These are phyloP conservation scores for Fusarium scirpi DNA, from an alignment of 2,329 filamentous ascomycete genomes.

Conservation along the genomic window DNA sequence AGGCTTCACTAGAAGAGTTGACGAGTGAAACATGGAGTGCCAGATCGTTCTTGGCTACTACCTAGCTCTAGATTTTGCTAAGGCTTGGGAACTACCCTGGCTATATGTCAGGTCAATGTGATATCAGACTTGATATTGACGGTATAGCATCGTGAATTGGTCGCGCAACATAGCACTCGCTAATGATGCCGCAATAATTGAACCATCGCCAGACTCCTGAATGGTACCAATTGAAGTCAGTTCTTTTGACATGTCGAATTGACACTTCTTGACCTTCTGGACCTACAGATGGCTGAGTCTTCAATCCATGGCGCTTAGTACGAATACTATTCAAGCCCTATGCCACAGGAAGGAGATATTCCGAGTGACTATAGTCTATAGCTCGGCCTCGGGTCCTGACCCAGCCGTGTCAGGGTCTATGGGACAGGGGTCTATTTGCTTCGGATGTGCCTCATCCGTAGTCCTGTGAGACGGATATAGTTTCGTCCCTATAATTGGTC, in stretches of 20 bases:
- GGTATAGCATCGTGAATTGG: background rate
- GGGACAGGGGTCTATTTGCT: constrained; percentile 21
- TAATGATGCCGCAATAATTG: background rate
- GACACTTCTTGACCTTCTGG: background rate
- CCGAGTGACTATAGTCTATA: constrained; percentile 9
- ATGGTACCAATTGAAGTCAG: background rate
- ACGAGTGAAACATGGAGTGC: constrained; percentile 34
- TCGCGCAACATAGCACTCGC: background rate
- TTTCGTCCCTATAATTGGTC: constrained; percentile 33
- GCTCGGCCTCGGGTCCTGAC: constrained; percentile 19
- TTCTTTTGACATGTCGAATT: too few species aligned
- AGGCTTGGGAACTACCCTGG: constrained; percentile 19
- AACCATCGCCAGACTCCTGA: background rate
- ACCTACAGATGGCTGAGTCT: background rate
- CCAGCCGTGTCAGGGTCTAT: constrained; percentile 26
- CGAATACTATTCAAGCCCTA: constrained; percentile 16
- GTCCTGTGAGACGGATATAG: constrained; percentile 36
- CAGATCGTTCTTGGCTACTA: constrained; percentile 18
- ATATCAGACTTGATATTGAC: background rate
- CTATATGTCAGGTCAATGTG: constrained; percentile 17
- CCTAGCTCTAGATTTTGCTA: constrained; percentile 19
- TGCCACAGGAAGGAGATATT: constrained; percentile 5
- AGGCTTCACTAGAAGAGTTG: constrained; percentile 17
- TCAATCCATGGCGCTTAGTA: constrained; percentile 28
- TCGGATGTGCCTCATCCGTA: constrained; percentile 44